Evolutionary conservation across 2,329 filamentous ascomycete species (phyloP).

Genomic region (Fusarium acutatum): DNA sequence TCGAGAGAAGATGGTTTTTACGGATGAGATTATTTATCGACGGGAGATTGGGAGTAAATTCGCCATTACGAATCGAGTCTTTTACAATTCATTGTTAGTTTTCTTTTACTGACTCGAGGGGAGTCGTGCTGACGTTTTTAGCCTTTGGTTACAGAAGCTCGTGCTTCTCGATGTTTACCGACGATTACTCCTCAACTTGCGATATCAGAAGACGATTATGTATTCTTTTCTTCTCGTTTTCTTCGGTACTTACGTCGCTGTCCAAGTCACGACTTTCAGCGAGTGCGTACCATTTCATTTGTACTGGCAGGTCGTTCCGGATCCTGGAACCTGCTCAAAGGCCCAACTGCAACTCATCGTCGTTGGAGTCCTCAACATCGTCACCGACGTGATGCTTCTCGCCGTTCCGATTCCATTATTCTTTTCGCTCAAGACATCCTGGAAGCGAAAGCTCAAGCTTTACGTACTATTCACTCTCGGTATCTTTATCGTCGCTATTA

Average conservation of each 20-base stretch:
- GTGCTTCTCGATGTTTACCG: slow-evolving; percentile 32
- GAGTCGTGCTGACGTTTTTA: not conserved
- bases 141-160: slow-evolving; percentile 34
- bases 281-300: slow-evolving; percentile 25
- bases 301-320: slow-evolving; percentile 32
- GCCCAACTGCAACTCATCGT: slow-evolving; percentile 32
- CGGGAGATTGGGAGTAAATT: not conserved
- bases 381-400: slow-evolving; percentile 44
- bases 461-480: slow-evolving; percentile 49
- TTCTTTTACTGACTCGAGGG: not conserved
- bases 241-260: slow-evolving; percentile 16
- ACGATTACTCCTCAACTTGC: slow-evolving; percentile 19
- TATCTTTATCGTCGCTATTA: slow-evolving; percentile 51
- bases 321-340: slow-evolving; percentile 27
- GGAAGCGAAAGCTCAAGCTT: slow-evolving; percentile 45
- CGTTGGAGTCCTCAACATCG: slow-evolving; percentile 33
- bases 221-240: slow-evolving; percentile 25
- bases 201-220: slow-evolving; percentile 13
- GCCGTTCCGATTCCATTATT: slow-evolving; percentile 40
- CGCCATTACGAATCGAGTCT: not conserved
- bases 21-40: not conserved
- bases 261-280: slow-evolving; percentile 30
- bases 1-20: not conserved
- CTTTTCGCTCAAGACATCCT: slow-evolving; percentile 40
- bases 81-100: not conserved